These are phyloP conservation scores for Fraxinus ornus DNA, from an alignment of 305 asterid genomes.

Conservation along the genomic window DNA sequence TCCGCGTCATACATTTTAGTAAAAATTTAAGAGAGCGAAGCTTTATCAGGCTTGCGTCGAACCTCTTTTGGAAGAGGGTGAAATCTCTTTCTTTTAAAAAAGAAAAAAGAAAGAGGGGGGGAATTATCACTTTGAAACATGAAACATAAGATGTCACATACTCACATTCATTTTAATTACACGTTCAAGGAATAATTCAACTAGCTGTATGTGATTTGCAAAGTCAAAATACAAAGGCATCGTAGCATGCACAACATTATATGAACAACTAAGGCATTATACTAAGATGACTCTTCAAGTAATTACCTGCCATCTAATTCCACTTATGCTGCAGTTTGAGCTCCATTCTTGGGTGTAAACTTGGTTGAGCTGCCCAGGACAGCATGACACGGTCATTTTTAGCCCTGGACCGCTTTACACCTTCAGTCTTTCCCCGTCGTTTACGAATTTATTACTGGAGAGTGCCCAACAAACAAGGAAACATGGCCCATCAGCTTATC, in stretches of 20 bases:
- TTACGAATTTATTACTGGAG: slow-evolving; percentile 33
- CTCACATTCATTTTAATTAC: too few relatives aligned
- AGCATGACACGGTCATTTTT: neutral
- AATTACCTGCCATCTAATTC: slow-evolving; percentile 1
- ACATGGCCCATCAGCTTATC: slow-evolving; percentile 85
- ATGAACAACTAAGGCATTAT: neutral
- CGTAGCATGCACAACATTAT: neutral
- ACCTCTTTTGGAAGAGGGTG: too few relatives aligned
- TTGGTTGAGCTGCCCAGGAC: neutral
- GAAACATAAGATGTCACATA: too few relatives aligned
- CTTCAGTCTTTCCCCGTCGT: slow-evolving; percentile 17
- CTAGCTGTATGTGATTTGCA: too few relatives aligned
- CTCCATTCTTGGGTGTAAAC: neutral
- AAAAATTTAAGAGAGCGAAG: too few relatives aligned
- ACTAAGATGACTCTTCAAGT: neutral
- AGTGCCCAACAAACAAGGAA: slow-evolving; percentile 69
- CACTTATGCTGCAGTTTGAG: neutral
- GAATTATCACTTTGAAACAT: too few relatives aligned
- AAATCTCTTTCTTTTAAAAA: too few relatives aligned
- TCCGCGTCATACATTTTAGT: too few relatives aligned
- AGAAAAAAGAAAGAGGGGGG: too few relatives aligned
- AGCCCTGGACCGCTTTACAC: neutral
- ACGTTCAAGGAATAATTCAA: too few relatives aligned
- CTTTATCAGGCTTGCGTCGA: too few relatives aligned
- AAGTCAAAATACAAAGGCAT: too few relatives aligned